Evolutionary conservation across 139 green algal genomes (phyloP).

Genomic region (Auxenochlorella pyrenoidosa): DNA sequence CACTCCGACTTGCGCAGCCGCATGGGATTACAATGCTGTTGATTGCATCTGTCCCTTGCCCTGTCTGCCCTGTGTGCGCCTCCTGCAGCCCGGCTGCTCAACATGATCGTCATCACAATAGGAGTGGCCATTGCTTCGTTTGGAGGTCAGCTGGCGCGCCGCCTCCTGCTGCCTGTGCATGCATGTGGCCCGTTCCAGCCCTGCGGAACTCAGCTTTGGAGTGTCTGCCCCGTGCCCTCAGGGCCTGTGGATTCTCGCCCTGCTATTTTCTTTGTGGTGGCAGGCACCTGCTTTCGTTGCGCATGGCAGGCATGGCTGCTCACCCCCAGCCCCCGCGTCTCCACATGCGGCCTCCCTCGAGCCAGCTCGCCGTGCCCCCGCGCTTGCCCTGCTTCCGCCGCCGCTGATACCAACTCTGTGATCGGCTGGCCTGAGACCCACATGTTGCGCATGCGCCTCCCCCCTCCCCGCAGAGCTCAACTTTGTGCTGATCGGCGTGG

Average conservation of each 20-base stretch:
- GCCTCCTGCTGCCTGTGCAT: not conserved
- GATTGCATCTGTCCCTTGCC: too few relatives aligned
- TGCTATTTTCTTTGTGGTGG: too few relatives aligned
- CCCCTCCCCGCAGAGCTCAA: slow-evolving; percentile 93
- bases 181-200: not conserved
- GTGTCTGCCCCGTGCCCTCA: not conserved
- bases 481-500: slow-evolving; percentile 86
- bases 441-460: too few relatives aligned
- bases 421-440: too few relatives aligned
- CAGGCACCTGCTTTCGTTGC: too few relatives aligned
- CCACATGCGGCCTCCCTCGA: not conserved
- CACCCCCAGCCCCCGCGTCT: too few relatives aligned
- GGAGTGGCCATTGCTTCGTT: slow-evolving; percentile 25
- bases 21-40: too few relatives aligned
- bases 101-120: slow-evolving; percentile 67
- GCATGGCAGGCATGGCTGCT: too few relatives aligned
- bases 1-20: too few relatives aligned
- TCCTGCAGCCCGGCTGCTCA: slow-evolving; percentile 34
- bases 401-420: not conserved
- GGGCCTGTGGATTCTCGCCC: too few relatives aligned
- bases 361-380: not conserved
- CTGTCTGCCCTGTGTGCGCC: not conserved
- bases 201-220: not conserved
- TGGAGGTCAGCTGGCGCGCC: not conserved
- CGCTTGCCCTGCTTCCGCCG: not conserved